A percentile compares a stretch with the other conserved stretches of the same genome.
These are phyloP conservation scores for Leccinum disarticulatum DNA, from an alignment of 768 basidiomycete genomes.

Conservation along the genomic window DNA sequence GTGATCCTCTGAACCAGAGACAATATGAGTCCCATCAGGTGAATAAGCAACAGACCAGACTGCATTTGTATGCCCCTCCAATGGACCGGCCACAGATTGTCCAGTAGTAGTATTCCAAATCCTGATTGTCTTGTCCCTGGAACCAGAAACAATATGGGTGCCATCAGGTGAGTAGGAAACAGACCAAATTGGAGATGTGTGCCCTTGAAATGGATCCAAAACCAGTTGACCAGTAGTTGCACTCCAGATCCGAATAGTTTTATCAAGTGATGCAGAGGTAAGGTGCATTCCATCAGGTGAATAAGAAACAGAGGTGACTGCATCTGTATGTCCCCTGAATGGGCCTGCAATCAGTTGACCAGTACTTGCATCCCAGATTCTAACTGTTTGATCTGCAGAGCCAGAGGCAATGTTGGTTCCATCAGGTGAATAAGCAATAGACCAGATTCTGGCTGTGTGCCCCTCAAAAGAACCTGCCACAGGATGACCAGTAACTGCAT, in stretches of 20 bases:
- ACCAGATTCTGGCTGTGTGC: neutral
- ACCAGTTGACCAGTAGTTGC: neutral
- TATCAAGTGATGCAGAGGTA: neutral
- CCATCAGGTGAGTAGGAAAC: constrained; percentile 5
- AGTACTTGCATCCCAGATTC: neutral
- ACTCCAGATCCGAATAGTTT: constrained; percentile 1
- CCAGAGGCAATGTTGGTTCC: neutral
- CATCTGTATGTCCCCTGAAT: neutral
- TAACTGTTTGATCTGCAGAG: neutral
- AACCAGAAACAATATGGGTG: neutral
- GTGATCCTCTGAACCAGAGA: neutral
- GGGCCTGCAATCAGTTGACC: neutral
- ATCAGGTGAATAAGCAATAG: neutral
- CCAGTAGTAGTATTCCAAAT: neutral
- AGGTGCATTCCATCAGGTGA: neutral
- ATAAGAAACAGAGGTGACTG: neutral
- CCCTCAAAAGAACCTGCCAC: neutral
- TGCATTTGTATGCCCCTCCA: neutral
- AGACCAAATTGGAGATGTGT: neutral
- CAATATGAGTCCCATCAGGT: neutral
- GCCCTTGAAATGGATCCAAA: neutral
- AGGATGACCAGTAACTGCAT: neutral
- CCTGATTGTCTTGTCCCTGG: neutral
- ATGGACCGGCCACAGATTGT: neutral
- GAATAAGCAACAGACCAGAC: neutral